Percentiles rank a stretch among this genome's conserved stretches.
Conservation (phyloP, 2,329 filamentous ascomycete genomes). For the Aureobasidium namibiae region DNA sequence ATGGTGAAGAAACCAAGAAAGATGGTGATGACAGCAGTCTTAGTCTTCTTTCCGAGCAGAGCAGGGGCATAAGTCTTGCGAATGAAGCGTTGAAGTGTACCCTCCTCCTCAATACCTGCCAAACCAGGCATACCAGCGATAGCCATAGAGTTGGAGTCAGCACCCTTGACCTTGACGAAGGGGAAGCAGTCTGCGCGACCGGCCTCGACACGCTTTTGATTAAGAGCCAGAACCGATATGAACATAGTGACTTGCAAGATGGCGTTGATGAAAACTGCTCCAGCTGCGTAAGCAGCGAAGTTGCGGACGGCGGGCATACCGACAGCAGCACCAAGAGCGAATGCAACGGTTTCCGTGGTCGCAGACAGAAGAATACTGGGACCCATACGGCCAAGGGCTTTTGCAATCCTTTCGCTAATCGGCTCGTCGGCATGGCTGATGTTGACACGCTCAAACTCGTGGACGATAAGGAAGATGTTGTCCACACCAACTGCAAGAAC, state of each 20-base stretch:
- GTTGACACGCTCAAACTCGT: conserved; percentile 95
- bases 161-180: conserved; percentile 72
- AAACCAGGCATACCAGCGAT: conserved; percentile 55
- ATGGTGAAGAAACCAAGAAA: conserved; percentile 86
- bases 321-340: conserved; percentile 84
- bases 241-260: conserved; percentile 97
- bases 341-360: conserved; percentile 88
- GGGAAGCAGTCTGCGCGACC: conserved; percentile 87
- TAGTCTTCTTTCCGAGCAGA: conserved; percentile 72
- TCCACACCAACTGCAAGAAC: conserved; percentile 94
- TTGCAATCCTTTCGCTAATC: conserved; percentile 77
- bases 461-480: conserved; percentile 97
- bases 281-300: conserved; percentile 92
- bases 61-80: conserved; percentile 79
- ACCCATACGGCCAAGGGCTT: conserved; percentile 89
- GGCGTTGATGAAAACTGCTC: conserved; percentile 94
- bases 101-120: conserved; percentile 69
- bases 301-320: conserved; percentile 98
- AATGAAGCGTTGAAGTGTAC: conserved; percentile 76
- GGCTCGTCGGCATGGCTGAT: conserved; percentile 80
- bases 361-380: conserved; percentile 93
- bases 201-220: conserved; percentile 83
- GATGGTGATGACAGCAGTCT: conserved; percentile 64
- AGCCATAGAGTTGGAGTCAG: conserved; percentile 56
- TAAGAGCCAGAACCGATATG: conserved; percentile 80